Base-by-base conservation (phyloP, 2,329 filamentous ascomycete genomes). In the Fusarium subglutinans region DNA sequence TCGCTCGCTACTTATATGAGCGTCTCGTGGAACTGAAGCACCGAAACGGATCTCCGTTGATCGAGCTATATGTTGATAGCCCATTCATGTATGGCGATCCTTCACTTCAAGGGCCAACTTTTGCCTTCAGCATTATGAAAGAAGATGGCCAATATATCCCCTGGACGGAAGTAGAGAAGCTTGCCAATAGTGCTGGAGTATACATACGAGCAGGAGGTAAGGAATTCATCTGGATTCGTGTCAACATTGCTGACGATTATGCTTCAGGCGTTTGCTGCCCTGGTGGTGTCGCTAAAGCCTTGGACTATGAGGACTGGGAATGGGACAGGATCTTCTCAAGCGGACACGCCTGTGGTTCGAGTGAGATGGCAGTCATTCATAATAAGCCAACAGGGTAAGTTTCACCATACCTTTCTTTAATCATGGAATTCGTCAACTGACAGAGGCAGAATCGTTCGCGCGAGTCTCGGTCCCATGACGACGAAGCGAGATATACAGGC, bases 71-170 rank as follows among this genome's bases (percentile, higher is more conserved):
- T 79, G 87, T 86, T 69, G 87, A 89, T 40, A 82, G 81, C 1
- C 75, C 20, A 78, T 57, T 53, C 38, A 69, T 83, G 14, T 90
- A 89, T 55, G 87, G 84, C 8, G 85, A 91, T 75, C 76, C 87
- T 2, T 81, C 76, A 22, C 85, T 84, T 26, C 89, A 92, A 78
- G 90, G 91, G 4, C 86, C 90, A 3, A 91, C 89, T 0, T 82
- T 93, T 28, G 88, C 90, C 4, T 91, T 93, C 81, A 93, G 92
- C 70, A 80, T 93, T 18, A 80, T 86, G 33, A 81, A 81, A n/a
- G 78, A 84, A 7, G 84, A 88, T 64, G 90, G 90, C 3, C 81
- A 81, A 2, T 87, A 88, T 73, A 81, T 91, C 37, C 84, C 88
- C 2, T 91, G 90, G 76, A 85, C 85, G 5, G 84, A 87, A 4